Base-by-base conservation (phyloP, 768 basidiomycete genomes). In the Phaeotremella fagi region DNA sequence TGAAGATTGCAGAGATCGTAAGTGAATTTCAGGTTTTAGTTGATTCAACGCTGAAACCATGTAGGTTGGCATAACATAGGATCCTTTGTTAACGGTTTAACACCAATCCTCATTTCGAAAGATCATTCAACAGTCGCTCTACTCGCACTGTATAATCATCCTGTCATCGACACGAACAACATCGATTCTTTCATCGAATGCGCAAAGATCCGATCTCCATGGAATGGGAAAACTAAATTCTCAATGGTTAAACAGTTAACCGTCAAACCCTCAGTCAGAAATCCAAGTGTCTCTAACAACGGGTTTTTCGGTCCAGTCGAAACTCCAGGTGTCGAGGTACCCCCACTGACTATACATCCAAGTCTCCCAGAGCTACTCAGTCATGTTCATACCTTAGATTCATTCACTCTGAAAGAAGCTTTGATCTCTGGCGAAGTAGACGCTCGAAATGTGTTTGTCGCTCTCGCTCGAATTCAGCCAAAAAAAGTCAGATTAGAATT, bases 401-500 rank as follows among this genome's bases (percentile, higher is more conserved):
- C 61, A 1, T 54, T 69, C 26, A 59, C 59, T 7, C 38, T 69
- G 4, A 57, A 56, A 37, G 67, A 69, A 24, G 54, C 61, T 11
- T 44, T 69, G 26, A 37, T 69, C 1, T 42, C 56, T 1, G 42
- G 48, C 35, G 25, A 42, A 23, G 16, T 16, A 16, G 61, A 61
- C 31, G 59, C 59, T 14, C 9, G 18, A 4, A 29, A 26, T 2
- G 38, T 69, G 4, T 63, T 63, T 51, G 16, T 12, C 4, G 61
- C 61, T 1, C 52, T 69, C 6, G 16, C 12, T 12, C 42, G 35
- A 22, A 59, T 63, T 27, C 22, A 23, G 4, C 67, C 67, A 3
- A 35, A 45, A 24, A 69, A 69, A 43, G 63, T 58, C 14, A 51
- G 59, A 45, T 38, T 69, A 18, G 67, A 69, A 41, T 42, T 69